Base-by-base conservation (phyloP, 2,329 filamentous ascomycete species). In the Acarospora socialis region DNA sequence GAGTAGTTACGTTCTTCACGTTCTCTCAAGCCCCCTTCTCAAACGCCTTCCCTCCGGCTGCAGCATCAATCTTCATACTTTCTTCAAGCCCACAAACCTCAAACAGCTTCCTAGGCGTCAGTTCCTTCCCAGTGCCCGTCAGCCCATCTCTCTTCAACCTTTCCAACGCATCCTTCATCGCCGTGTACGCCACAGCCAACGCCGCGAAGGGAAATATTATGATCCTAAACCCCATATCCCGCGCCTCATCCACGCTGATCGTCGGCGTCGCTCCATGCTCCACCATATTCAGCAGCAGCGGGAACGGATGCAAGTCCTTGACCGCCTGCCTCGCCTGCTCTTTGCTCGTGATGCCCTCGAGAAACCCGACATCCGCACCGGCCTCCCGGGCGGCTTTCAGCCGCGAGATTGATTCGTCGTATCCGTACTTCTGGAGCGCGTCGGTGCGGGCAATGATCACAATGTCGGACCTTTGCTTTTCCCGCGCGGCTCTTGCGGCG, bases 391-490 rank as follows among this genome's bases (percentile, higher is more conserved):
- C 57, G 6, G 50, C 56, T n/a, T 51, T 48, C 30, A 59, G 42
- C 12, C 58, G 48, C 12, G 41, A 42, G 18, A 60, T 35, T 21
- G 50, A 50, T 32, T 57, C 57, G 12, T 59, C 56, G 34, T 57
- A 60, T 13, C 57, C 57, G 32, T 49, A 34, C 7, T 43, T 37
- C 39, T 47, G 45, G 21, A 41, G 36, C 9, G 54, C 47, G 36
- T 61, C 57, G 6, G 57, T 61, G 19, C 58, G 52, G n/a, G 57
- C 58, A 35, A 61, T 61, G 17, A 61, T 43, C 7, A 60, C 50
- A 15, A 61, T 59, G 26, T 61, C 56, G n/a, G 53, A 56, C 4
- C 41, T 42, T 1, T 48, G 39, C 5, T 50, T 44, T 29, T 55
- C 35, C 10, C 55, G 51, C 5, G 56, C 51, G 2, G 44, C 41